Evolutionary conservation across 805 yeast genomes (phyloP).

Genomic region (Wilhelminamyces savonicus): DNA sequence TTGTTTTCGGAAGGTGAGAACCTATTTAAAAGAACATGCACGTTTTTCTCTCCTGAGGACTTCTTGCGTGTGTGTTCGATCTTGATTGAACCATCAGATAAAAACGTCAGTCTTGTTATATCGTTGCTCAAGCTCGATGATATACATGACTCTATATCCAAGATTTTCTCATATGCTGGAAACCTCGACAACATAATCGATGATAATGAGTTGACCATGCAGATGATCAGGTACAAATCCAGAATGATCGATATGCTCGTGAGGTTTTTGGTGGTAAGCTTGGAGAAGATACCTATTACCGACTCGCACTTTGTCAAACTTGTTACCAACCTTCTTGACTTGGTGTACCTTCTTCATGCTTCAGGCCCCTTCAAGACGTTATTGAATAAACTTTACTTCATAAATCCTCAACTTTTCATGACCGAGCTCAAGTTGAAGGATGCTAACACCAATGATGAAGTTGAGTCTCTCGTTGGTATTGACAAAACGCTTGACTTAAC

Average conservation of each 20-base stretch:
- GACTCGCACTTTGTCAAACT: constrained; percentile 24
- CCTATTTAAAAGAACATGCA: constrained; percentile 16
- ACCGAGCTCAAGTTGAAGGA: constrained; percentile 18
- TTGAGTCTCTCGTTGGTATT: constrained; percentile 23
- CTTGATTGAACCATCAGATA: constrained; percentile 14
- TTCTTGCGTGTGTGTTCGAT: constrained; percentile 26
- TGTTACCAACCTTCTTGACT: constrained; percentile 19
- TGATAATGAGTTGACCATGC: constrained; percentile 28
- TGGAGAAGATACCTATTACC: constrained; percentile 26
- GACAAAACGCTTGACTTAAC: no score
- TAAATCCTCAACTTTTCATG: constrained; percentile 21
- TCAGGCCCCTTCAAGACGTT: constrained; percentile 20
- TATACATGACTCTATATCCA: constrained; percentile 21
- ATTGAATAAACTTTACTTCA: constrained; percentile 20
- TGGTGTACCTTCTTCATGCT: constrained; percentile 26
- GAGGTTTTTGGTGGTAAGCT: constrained; percentile 18
- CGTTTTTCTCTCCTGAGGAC: constrained; percentile 26
- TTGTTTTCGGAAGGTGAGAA: constrained; percentile 20
- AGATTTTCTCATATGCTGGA: constrained; percentile 22
- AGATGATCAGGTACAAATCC: constrained; percentile 27
- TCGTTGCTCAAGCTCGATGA: constrained; percentile 18
- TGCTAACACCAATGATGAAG: constrained; percentile 21
- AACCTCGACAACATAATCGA: constrained; percentile 24
- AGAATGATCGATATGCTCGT: constrained; percentile 21
- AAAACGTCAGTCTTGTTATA: constrained; percentile 15